Evolutionary conservation across 148 eudicot species (phyloP), one percentile per base, ranked within the genome.

Genomic region (Talinum fruticosum): DNA sequence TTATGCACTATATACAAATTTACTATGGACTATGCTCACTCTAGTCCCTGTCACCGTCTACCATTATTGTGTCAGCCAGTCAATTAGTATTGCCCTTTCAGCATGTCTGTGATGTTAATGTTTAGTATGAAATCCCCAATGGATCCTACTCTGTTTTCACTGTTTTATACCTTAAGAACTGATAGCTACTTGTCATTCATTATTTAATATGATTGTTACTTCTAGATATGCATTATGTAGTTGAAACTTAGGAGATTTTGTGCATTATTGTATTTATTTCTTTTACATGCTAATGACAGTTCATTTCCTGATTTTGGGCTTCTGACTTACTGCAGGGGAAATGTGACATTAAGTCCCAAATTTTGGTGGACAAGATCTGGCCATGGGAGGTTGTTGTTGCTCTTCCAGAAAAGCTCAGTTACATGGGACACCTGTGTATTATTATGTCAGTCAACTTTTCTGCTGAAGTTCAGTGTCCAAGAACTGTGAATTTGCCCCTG

Each of bases 301-400:
- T 65, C 19, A 51, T 38, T 49, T 74, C 73, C 28, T 69, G 35
- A 10, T 72, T 66, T 38, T 75, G 29, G 28, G 62, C 66, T 10
- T 61, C 34, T 45, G 71, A 14, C 19, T 26, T 45, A 28, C 32
- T 54, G 71, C 76, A 78, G 81, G 62, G 78, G 68, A 34, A 23
- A 77, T 74, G 81, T 82, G 83, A 77, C 75, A 82, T 82, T 82
- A 70, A 70, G 81, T 73, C 70, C 34, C 77, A 65, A 69, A 10
- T n/a, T 64, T 77, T 80, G 85, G 69, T 82, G 35, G 66, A 51
- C 24, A 45, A 69, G 18, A 70, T 57, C 76, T 74, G 66, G 74
- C 77, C 66, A 90, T 90, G 97, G 94, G 92, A 71, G 91, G 95
- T 85, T 93, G 97, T 80, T 93, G 97, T 81, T 91, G 90, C 83